Conservation (phyloP, 495 filamentous ascomycete genomes). For the Neurospora africana region DNA sequence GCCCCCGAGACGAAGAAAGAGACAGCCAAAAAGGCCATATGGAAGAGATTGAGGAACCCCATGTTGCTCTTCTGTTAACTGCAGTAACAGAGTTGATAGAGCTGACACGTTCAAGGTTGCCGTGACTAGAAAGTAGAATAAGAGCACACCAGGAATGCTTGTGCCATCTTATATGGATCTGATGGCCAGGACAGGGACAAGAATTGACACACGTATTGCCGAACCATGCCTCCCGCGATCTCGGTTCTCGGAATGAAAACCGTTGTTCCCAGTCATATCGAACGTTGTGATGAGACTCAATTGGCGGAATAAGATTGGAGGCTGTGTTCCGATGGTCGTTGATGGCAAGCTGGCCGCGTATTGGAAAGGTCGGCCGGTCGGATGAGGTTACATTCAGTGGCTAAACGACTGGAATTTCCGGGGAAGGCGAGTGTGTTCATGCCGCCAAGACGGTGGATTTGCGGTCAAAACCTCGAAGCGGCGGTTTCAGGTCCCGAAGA, state of each 20-base stretch:
- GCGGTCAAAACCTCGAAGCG: not conserved
- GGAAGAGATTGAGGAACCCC: slow-evolving; percentile 11
- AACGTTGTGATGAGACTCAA: slow-evolving; percentile 1
- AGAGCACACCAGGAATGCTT: not conserved
- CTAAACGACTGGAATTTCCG: not conserved
- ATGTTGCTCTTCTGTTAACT: slow-evolving; percentile 8
- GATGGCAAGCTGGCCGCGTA: not conserved
- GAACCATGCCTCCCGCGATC: slow-evolving; percentile 1
- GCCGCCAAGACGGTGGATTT: slow-evolving; percentile 15
- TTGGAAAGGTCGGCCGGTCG: not conserved
- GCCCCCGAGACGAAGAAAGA: slow-evolving; percentile 25
- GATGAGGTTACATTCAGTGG: slow-evolving; percentile 11
- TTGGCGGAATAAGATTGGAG: slow-evolving; percentile 18
- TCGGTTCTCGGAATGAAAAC: slow-evolving; percentile 5
- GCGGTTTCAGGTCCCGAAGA: slow-evolving; percentile 1
- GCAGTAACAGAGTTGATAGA: not conserved
- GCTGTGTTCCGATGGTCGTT: not conserved
- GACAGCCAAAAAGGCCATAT: slow-evolving; percentile 14
- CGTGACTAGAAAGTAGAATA: not conserved
- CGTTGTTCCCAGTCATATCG: slow-evolving; percentile 2
- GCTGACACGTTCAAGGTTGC: not conserved
- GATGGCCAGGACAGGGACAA: not conserved
- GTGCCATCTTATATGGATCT: not conserved
- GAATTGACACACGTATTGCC: not conserved
- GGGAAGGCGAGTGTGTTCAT: slow-evolving; percentile 8